These are phyloP conservation scores for Immersiella caudata DNA, from an alignment of 495 filamentous ascomycete species.

Conservation along the genomic window DNA sequence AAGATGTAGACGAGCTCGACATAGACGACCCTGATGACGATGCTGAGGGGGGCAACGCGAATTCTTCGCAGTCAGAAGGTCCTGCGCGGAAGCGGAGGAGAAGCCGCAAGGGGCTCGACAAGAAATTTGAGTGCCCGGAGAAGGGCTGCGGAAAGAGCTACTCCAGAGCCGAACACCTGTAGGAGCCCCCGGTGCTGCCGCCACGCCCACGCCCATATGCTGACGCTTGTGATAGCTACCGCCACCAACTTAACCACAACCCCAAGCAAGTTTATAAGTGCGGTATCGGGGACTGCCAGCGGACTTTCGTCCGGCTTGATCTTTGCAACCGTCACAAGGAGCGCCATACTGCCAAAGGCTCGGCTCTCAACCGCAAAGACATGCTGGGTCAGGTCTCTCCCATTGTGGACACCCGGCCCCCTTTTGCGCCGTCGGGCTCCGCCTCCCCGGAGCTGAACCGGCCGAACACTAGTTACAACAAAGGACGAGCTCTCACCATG, in stretches of 20 bases:
- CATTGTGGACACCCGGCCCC: slow-evolving; percentile 47
- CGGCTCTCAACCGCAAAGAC: slow-evolving; percentile 91
- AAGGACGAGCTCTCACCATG: slow-evolving; percentile 49
- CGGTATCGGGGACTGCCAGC: slow-evolving; percentile 88
- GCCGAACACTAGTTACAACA: slow-evolving; percentile 46
- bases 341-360: slow-evolving; percentile 93
- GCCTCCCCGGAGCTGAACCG: slow-evolving; percentile 56
- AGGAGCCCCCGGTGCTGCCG: slow-evolving; percentile 30
- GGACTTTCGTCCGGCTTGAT: slow-evolving; percentile 92
- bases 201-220: slow-evolving; percentile 18
- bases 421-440: slow-evolving; percentile 47
- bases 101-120: slow-evolving; percentile 86
- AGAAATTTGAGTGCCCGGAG: slow-evolving; percentile 91
- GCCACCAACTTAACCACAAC: slow-evolving; percentile 94
- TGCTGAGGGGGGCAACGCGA: slow-evolving; percentile 43
- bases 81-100: slow-evolving; percentile 72
- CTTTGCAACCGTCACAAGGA: slow-evolving; percentile 92
- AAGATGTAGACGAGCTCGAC: slow-evolving; percentile 46
- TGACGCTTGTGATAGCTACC: slow-evolving; percentile 53
- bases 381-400: slow-evolving; percentile 63
- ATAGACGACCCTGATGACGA: slow-evolving; percentile 43
- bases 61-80: slow-evolving; percentile 59
- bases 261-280: slow-evolving; percentile 96
- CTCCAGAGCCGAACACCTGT: slow-evolving; percentile 94
- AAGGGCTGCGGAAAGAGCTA: slow-evolving; percentile 95